Percentiles rank a stretch among this genome's conserved stretches.
These are phyloP conservation scores for Phytomonas francai DNA, from an alignment of 208 protist species.

Conservation along the genomic window DNA sequence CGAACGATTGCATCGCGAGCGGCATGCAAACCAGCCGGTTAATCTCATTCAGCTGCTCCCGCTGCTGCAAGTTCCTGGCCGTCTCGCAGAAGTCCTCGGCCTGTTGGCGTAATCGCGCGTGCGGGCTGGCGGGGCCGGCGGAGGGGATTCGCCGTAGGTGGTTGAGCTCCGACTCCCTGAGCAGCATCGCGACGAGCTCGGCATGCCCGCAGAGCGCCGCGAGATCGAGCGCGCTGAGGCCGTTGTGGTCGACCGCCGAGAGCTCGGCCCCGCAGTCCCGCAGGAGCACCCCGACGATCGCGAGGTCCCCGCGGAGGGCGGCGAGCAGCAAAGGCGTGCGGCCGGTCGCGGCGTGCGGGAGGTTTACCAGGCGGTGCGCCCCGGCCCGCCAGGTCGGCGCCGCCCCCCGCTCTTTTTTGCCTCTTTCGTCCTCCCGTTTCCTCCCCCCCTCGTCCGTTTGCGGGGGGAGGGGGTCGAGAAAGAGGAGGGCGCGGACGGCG, in stretches of 20 bases:
- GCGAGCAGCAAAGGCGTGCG: constrained; percentile 81
- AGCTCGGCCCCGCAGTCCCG: constrained; percentile 40
- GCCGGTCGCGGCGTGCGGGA: constrained; percentile 43
- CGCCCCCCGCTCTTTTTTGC: background rate
- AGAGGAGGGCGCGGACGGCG: constrained; percentile 51
- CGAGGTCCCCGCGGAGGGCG: constrained; percentile 41
- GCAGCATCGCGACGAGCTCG: constrained; percentile 34
- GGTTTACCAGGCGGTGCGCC: constrained; percentile 50
- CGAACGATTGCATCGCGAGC: constrained; percentile 39
- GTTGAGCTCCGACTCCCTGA: constrained; percentile 12
- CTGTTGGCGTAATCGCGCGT: constrained; percentile 31
- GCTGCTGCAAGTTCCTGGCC: constrained; percentile 51
- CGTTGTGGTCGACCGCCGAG: constrained; percentile 29
- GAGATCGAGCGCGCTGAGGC: constrained; percentile 56
- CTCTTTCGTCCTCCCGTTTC: too few relatives aligned
- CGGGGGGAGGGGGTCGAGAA: constrained; percentile 19
- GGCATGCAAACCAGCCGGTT: constrained; percentile 41
- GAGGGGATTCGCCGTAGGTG: constrained; percentile 10
- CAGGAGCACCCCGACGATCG: constrained; percentile 53
- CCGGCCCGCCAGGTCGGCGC: constrained; percentile 32
- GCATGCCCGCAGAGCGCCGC: constrained; percentile 61
- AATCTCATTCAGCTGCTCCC: constrained; percentile 35
- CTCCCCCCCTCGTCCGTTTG: background rate
- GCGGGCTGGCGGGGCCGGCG: constrained; percentile 18
- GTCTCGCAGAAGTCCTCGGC: constrained; percentile 67